Evolutionary conservation across 2,329 filamentous ascomycete genomes (phyloP).

Genomic region (Beauveria varroae): DNA sequence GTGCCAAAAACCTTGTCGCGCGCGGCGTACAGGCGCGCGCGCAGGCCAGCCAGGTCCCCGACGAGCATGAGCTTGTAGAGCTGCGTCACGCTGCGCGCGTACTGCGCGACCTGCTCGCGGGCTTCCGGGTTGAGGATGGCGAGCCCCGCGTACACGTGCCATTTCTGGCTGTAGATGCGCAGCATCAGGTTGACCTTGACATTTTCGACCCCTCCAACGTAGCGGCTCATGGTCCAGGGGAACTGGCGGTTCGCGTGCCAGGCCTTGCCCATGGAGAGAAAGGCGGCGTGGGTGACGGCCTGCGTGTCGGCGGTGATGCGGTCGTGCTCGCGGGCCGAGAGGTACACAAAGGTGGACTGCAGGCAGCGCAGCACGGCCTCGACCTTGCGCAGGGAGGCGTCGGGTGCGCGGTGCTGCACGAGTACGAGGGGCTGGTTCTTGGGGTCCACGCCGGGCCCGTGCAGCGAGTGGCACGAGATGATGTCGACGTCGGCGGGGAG

Average conservation of each 20-base stretch:
- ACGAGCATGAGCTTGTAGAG: constrained; percentile 96
- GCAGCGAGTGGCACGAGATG: constrained; percentile 91
- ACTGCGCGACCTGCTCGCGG: constrained; percentile 86
- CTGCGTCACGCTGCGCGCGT: constrained; percentile 85
- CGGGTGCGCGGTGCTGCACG: constrained; percentile 84
- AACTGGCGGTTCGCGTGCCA: constrained; percentile 96
- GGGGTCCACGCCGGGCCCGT: constrained; percentile 84
- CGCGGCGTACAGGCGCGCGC: constrained; percentile 56
- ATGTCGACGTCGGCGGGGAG: constrained; percentile 86
- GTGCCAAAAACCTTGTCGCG: constrained; percentile 66
- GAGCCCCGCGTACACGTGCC: constrained; percentile 97
- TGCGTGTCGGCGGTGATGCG: constrained; percentile 97
- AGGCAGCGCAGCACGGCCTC: constrained; percentile 77
- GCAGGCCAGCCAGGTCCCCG: constrained; percentile 68
- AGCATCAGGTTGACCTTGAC: constrained; percentile 98
- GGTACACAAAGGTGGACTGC: constrained; percentile 75
- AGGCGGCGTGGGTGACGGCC: constrained; percentile 94
- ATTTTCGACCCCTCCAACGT: constrained; percentile 95
- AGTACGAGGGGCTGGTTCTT: constrained; percentile 85
- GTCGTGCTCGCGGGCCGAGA: constrained; percentile 83
- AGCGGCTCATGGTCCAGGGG: constrained; percentile 93
- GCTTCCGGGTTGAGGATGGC: constrained; percentile 95
- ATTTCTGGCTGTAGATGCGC: constrained; percentile 96
- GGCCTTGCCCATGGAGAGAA: constrained; percentile 94
- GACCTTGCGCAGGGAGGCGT: constrained; percentile 69